These are phyloP conservation scores for Diaporthe eres DNA, from an alignment of 2,329 filamentous ascomycete species.

Conservation along the genomic window DNA sequence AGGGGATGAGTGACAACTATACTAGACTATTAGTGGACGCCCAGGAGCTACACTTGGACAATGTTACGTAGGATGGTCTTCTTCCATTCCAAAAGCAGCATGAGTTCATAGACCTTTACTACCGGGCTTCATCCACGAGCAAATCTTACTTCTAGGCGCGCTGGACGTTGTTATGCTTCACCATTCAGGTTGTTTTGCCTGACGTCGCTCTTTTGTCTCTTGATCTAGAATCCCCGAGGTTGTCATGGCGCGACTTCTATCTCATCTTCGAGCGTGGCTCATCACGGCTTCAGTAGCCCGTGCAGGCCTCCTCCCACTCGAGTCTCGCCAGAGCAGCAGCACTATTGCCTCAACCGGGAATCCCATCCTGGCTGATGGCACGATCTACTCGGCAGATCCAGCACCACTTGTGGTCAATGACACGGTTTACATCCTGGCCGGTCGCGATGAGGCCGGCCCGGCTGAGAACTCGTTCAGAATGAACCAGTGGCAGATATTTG, in stretches of 20 bases:
- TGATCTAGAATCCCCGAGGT: no score
- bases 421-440: constrained; percentile 54
- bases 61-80: constrained; percentile 26
- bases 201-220: neutral
- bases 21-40: neutral
- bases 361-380: constrained; percentile 55
- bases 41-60: neutral
- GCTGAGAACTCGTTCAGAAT: constrained; percentile 52
- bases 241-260: neutral
- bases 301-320: neutral
- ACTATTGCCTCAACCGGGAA: constrained; percentile 51
- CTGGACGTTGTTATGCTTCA: neutral
- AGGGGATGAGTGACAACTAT: neutral
- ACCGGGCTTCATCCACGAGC: neutral
- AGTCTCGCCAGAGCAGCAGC: constrained; percentile 2
- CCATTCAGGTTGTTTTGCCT: neutral
- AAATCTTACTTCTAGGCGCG: neutral
- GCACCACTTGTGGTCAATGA: constrained; percentile 55
- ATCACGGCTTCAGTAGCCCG: neutral
- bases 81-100: constrained; percentile 5
- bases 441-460: constrained; percentile 51
- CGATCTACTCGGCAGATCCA: constrained; percentile 56
- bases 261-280: constrained; percentile 4
- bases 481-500: constrained; percentile 55
- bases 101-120: neutral